These are phyloP conservation scores for Cenococcum geophilum DNA, from an alignment of 495 filamentous ascomycete genomes.

Conservation along the genomic window DNA sequence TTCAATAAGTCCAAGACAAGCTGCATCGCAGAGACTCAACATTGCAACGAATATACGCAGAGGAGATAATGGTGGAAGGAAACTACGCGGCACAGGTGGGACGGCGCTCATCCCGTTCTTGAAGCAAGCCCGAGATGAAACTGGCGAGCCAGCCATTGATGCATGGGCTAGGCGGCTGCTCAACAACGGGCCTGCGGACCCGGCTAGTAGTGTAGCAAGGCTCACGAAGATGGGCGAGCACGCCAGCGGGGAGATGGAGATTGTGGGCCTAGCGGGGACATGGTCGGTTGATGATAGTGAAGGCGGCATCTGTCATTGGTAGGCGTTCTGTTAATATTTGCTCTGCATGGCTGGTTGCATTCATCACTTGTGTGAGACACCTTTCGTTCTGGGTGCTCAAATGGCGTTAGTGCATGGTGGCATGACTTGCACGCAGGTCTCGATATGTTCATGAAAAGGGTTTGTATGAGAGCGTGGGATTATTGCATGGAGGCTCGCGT, in stretches of 20 bases:
- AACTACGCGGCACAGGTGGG: constrained; percentile 83
- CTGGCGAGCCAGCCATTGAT: constrained; percentile 83
- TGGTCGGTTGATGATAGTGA: constrained; percentile 84
- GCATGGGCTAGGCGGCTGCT: constrained; percentile 72
- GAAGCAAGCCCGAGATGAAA: constrained; percentile 93
- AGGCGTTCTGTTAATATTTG: not conserved
- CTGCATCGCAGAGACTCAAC: constrained; percentile 48
- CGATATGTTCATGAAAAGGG: not conserved
- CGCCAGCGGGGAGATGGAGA: constrained; percentile 55
- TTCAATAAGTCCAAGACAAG: constrained; percentile 36
- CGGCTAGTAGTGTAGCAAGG: constrained; percentile 30
- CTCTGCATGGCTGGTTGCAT: not conserved
- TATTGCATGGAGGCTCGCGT: too few species aligned
- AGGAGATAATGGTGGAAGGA: constrained; percentile 46
- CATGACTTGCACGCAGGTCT: not conserved
- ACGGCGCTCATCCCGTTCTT: constrained; percentile 90
- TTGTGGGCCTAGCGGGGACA: constrained; percentile 73
- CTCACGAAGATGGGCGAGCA: constrained; percentile 66
- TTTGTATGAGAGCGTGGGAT: not conserved
- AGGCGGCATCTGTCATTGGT: constrained; percentile 62
- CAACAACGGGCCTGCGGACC: constrained; percentile 47
- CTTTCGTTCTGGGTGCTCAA: not conserved
- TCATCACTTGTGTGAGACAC: not conserved
- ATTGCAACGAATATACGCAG: constrained; percentile 56
- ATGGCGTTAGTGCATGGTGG: not conserved